phyloP scores from a whole-genome alignment of 2,329 filamentous ascomycete genomes.

The Plenodomus biglobosus region DNA sequence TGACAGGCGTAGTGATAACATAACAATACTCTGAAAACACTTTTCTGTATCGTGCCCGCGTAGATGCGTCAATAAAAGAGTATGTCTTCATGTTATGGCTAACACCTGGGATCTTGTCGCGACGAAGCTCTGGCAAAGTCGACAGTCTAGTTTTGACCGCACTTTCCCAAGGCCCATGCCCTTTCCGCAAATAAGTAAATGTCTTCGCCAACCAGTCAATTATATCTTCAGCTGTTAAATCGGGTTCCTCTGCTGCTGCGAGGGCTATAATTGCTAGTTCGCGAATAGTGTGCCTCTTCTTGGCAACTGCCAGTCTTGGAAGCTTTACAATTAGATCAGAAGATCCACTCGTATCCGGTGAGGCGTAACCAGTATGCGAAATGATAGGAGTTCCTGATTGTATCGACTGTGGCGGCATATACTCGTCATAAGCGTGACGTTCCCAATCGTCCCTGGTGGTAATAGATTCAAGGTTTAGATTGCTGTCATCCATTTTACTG shows the following conservation, averaged over 20 bases:
- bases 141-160: constrained; percentile 15
- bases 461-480: not conserved
- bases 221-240: constrained; percentile 12
- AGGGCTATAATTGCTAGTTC: constrained; percentile 17
- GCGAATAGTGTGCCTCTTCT: constrained; percentile 4
- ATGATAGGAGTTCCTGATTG: not conserved
- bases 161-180: constrained; percentile 15
- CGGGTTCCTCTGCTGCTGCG: constrained; percentile 10
- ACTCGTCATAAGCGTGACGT: not conserved
- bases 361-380: not conserved
- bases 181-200: constrained; percentile 13
- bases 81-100: constrained; percentile 2
- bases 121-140: constrained; percentile 11
- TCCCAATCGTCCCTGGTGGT: not conserved
- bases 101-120: constrained; percentile 1
- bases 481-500: not conserved
- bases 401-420: not conserved
- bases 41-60: not conserved
- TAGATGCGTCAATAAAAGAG: constrained; percentile 5
- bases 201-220: constrained; percentile 11
- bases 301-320: not conserved
- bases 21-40: not conserved
- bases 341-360: not conserved
- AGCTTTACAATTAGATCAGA: not conserved
- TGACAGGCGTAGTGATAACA: not conserved